These are phyloP conservation scores for Ustulina deusta DNA, from an alignment of 2,329 filamentous ascomycete genomes.

Conservation along the genomic window DNA sequence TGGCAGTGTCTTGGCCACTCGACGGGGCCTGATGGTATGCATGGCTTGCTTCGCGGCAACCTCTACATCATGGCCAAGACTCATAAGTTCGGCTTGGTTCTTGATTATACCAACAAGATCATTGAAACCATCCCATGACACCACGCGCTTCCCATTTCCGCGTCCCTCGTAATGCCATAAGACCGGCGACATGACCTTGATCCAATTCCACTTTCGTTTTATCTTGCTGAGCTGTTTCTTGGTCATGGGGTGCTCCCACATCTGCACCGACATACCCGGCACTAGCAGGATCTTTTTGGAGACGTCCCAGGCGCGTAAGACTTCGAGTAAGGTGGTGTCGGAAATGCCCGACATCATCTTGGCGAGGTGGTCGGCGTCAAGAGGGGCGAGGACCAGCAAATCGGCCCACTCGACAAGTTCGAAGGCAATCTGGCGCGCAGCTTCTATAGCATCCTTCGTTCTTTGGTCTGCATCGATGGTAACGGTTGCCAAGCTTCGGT, in stretches of 20 bases:
- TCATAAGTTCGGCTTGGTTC: slow-evolving; percentile 80
- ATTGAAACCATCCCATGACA: slow-evolving; percentile 74
- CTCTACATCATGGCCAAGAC: slow-evolving; percentile 78
- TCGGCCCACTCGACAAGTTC: slow-evolving; percentile 90
- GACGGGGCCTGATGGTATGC: slow-evolving; percentile 54
- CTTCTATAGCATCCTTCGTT: slow-evolving; percentile 61
- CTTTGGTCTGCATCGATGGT: slow-evolving; percentile 53
- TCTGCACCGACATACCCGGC: slow-evolving; percentile 87
- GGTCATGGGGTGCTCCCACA: slow-evolving; percentile 92
- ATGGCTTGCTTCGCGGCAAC: slow-evolving; percentile 59
- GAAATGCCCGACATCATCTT: slow-evolving; percentile 89
- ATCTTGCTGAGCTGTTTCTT: slow-evolving; percentile 89
- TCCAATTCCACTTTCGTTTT: slow-evolving; percentile 86
- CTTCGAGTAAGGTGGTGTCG: slow-evolving; percentile 82
- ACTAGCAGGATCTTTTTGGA: slow-evolving; percentile 87
- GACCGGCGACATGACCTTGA: slow-evolving; percentile 82
- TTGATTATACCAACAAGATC: slow-evolving; percentile 80
- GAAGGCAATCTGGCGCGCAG: slow-evolving; percentile 65
- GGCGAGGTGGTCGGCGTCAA: slow-evolving; percentile 85
- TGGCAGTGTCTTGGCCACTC: slow-evolving; percentile 68
- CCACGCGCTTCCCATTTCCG: slow-evolving; percentile 59
- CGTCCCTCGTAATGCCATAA: slow-evolving; percentile 80
- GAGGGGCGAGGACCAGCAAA: slow-evolving; percentile 83
- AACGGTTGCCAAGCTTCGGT: slow-evolving; percentile 58
- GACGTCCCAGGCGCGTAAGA: slow-evolving; percentile 87